Evolutionary conservation across 2,329 filamentous ascomycete species (phyloP), one percentile per base, ranked within the genome.

Genomic region (Pezicula carpinea): DNA sequence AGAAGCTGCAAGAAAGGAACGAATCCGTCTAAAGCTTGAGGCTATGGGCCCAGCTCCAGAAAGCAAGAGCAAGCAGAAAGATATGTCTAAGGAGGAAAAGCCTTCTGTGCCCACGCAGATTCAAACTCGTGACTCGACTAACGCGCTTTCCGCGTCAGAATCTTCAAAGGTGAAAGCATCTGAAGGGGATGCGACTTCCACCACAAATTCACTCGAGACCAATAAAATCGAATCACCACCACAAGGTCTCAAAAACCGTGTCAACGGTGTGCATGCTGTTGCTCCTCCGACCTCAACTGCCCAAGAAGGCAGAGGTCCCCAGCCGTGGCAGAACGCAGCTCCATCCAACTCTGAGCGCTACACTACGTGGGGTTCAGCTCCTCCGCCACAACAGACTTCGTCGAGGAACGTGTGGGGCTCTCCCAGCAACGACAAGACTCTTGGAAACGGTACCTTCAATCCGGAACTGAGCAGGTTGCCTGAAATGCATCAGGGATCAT

Each of bases 381-480:
- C 57, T 17, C 61, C 67, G 14, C 38, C 38, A 32, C 75, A 74
- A 40, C 67, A 71, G 38, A 53, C 69, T 10, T 64, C 72, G 19
- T 65, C 61, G 11, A 72, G 76, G 40, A 88, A 85, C 60, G 83
- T 90, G 15, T 91, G 87, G 87, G 86, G 82, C 15, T 80, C 85
- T 36, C 83, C 82, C n/a, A 80, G 80, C 46, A 83, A 79, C 56
- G 82, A 87, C 54, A 77, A 82, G 45, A 82, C 80, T 10, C 80
- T 91, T 17, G 87, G 87, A 3, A 91, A 91, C 62, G 87, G 87
- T 36, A 89, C 85, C 0, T 91, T 91, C 59, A 81, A 78, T 47
- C 74, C 79, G 11, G 79, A 82, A 54, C 72, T 85, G 43, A 75
- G 73, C 63, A 35, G 66, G 66, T 15, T 64, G 6, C 59, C 63